Conservation (phyloP, 2,329 filamentous ascomycete species). For the Fusarium luffae region DNA sequence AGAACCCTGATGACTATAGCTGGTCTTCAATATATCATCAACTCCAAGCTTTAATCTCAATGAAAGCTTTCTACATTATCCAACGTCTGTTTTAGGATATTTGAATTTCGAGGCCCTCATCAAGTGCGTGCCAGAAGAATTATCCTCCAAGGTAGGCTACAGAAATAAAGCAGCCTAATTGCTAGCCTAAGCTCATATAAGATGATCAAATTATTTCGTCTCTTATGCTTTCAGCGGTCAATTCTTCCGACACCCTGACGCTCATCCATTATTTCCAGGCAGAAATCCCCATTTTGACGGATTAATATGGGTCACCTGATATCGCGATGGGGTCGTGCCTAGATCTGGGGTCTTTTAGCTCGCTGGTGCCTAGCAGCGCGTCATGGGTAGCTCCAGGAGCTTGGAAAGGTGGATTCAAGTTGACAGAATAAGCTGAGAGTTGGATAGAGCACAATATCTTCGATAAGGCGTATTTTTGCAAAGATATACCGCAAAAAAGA, state of each 20-base stretch:
- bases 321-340: constrained; percentile 42
- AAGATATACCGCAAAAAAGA: no score
- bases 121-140: no score
- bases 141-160: no score
- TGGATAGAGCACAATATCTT: not conserved
- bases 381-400: constrained; percentile 2
- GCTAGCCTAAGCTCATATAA: no score
- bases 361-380: constrained; percentile 45
- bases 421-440: constrained; percentile 27
- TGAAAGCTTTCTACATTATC: not conserved
- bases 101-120: constrained; percentile 2
- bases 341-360: constrained; percentile 10
- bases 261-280: constrained; percentile 30
- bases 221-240: no score
- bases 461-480: no score
- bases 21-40: no score
- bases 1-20: constrained; percentile 42
- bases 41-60: no score
- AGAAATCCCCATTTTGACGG: constrained; percentile 18
- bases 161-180: no score
- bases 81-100: not conserved
- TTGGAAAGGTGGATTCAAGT: not conserved
- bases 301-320: constrained; percentile 43
- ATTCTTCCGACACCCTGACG: no score
- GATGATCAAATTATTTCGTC: no score